Evolutionary conservation across 1,139 yeast species (phyloP), one percentile per base, ranked within the genome.

Genomic region (Arxiozyma heterogenica): DNA sequence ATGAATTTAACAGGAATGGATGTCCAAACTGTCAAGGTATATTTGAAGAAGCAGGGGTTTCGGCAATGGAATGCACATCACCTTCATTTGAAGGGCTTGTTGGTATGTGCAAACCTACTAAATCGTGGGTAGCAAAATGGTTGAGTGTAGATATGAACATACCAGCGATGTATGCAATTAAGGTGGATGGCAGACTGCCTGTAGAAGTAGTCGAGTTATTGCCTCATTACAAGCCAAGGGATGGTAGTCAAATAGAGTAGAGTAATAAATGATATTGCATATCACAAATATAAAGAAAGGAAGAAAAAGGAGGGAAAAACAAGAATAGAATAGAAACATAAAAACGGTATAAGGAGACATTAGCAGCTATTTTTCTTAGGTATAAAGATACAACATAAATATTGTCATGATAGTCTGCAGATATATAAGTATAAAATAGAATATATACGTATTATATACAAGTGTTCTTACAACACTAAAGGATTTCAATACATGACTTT

Each of bases 71-170:
- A 65, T 90, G 96, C 68, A 93, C 98, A 4, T 89, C 96, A 30
- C 98, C 98, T 44, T 83, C 96, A 0, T 94, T 90, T 67, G 99
- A 93, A 73, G 99, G 99, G 0, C 75, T 87, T 49, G 95, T 93
- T 12, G 97, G 98, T 1, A 78, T 90, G 59, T 90, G 95, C 53
- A 90, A 86, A 56, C 91, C 93, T 50, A 82, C 82, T 53, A 82
- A 79, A 45, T 89, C 97, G 2, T 93, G 99, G 99, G 98, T 90
- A 39, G 97, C 97, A 23, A 81, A 89, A 66, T 93, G 99, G 99
- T 76, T 93, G 56, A 82, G 97, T 71, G 86, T 93, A 30, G 96
- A 89, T 64, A 85, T 89, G 30, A 90, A 90, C 67, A 85, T 83
- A 38, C 86, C 95, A 1, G 99, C 98, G 0, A 71, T 93, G 62